Percentiles rank a stretch among this genome's conserved stretches.
Evolutionary conservation across 2,329 filamentous ascomycete species (phyloP).

Genomic region (Trematosphaeria pertusa): DNA sequence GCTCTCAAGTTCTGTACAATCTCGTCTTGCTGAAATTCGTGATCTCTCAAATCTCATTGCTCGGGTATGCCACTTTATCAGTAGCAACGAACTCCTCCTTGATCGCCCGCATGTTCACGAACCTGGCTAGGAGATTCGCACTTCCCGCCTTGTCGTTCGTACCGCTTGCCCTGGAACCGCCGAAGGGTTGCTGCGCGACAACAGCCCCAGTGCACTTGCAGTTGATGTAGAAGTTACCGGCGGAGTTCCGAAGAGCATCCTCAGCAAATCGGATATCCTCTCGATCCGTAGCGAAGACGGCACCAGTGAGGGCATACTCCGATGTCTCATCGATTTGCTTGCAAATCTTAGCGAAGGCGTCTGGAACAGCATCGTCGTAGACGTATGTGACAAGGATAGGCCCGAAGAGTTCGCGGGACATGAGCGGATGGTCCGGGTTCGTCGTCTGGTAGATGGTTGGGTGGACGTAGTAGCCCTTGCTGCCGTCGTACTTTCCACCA

Average conservation of each 20-base stretch:
- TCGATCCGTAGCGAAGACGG: constrained; percentile 76
- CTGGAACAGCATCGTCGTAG: constrained; percentile 71
- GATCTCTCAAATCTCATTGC: constrained; percentile 52
- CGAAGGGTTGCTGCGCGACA: constrained; percentile 60
- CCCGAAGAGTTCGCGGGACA: constrained; percentile 83
- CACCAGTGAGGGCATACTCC: constrained; percentile 80
- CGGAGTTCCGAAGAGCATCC: constrained; percentile 72
- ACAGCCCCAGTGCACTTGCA: constrained; percentile 70
- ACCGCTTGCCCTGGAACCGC: constrained; percentile 62
- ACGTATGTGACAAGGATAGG: constrained; percentile 77
- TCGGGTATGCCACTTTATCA: constrained; percentile 59
- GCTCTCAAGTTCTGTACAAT: too few relatives aligned
- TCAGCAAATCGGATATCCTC: constrained; percentile 71
- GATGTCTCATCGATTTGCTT: constrained; percentile 72
- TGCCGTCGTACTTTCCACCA: constrained; percentile 79
- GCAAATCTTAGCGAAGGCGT: constrained; percentile 66
- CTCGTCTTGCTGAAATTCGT: too few relatives aligned
- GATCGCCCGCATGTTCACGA: constrained; percentile 63
- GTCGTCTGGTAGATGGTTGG: constrained; percentile 81
- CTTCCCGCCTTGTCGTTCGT: constrained; percentile 66
- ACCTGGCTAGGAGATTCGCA: constrained; percentile 58
- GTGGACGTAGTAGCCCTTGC: constrained; percentile 81
- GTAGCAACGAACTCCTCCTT: constrained; percentile 63
- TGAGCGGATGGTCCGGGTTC: constrained; percentile 75
- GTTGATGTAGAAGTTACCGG: constrained; percentile 88